Base-by-base conservation (phyloP, 2,329 filamentous ascomycete genomes). In the Plectosphaerella plurivora region DNA sequence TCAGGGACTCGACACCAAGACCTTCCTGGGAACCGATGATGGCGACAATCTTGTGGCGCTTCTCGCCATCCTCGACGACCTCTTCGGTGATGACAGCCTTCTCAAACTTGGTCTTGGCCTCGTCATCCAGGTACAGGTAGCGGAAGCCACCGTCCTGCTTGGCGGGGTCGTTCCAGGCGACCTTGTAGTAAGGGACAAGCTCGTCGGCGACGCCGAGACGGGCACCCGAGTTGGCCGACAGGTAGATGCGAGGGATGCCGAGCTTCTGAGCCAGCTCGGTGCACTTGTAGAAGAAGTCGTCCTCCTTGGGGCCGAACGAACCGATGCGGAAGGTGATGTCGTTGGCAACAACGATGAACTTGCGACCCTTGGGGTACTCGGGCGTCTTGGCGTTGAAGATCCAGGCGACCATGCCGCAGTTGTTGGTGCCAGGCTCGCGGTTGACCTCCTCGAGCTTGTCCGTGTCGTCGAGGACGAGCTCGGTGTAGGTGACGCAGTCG, bases 271-370 rank as follows among this genome's bases (percentile, higher is more conserved):
- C 94, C 60, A 97, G 81, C 73, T 99, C 92, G 10, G 94, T 97
- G 77, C 94, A 99, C 81, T 97, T 97, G 81, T 95, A 82, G 85
- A 99, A 99, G 84, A 96, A 99, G 63, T 89, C 88, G 73, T 99
- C 94, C 76, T 99, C 94, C 73, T 88, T 87, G 41, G 94, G 94
- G 50, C 94, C 94, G 69, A 99, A 99, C 2, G 91, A 96, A 65
- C 94, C 94, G 69, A 97, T 99, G 81, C 95, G 95, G 82, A 91
- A 97, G 16, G 94, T 99, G 70, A 99, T 99, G 67, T 99, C 94
- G 81, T 99, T 99, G 80, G 94, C 92, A 57, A 99, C 87, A 59
- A 99, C 90, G 68, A 99, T 86, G 74, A 97, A 97, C 66, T 89
- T 89, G 61, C 94, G 85, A 54, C 94, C 94, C 59, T 84, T 82